Conservation (phyloP, 1,284 basidiomycete genomes). For the Fistulina hepatica region DNA sequence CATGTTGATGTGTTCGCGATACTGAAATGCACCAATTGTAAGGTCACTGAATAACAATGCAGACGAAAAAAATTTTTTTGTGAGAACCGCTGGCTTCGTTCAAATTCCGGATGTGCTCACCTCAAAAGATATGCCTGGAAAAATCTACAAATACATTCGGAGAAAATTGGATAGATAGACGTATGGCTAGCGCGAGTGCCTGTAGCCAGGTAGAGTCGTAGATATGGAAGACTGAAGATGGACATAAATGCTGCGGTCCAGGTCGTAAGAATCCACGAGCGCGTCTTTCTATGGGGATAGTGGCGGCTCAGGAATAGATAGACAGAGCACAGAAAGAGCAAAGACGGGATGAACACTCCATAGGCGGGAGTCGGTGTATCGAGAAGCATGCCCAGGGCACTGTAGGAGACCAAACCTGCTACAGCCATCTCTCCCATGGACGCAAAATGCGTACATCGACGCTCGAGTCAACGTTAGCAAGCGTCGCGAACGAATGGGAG, state of each 20-base stretch:
- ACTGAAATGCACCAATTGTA: constrained; percentile 27
- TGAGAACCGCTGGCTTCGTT: constrained; percentile 6
- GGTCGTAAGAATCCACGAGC: constrained; percentile 45
- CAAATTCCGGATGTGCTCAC: constrained; percentile 24
- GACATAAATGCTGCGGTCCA: constrained; percentile 36
- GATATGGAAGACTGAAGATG: constrained; percentile 34
- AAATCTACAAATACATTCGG: constrained; percentile 24
- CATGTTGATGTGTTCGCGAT: constrained; percentile 34
- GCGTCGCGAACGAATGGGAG: no score
- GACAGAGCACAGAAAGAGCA: no score
- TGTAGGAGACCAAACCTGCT: no score
- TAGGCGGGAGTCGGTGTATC: no score
- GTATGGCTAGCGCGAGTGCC: constrained; percentile 26
- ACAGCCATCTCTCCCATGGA: no score
- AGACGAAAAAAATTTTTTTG: background rate
- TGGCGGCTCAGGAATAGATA: constrained; percentile 28
- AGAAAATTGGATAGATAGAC: constrained; percentile 14
- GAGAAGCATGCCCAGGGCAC: no score
- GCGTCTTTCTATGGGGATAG: no score
- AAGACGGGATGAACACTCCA: no score
- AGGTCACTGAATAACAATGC: constrained; percentile 11
- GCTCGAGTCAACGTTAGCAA: no score
- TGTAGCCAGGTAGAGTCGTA: constrained; percentile 27
- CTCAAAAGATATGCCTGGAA: constrained; percentile 39
- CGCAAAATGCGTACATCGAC: no score